Base-by-base conservation (phyloP, 805 yeast genomes). In the Ogataea paraovalis region DNA sequence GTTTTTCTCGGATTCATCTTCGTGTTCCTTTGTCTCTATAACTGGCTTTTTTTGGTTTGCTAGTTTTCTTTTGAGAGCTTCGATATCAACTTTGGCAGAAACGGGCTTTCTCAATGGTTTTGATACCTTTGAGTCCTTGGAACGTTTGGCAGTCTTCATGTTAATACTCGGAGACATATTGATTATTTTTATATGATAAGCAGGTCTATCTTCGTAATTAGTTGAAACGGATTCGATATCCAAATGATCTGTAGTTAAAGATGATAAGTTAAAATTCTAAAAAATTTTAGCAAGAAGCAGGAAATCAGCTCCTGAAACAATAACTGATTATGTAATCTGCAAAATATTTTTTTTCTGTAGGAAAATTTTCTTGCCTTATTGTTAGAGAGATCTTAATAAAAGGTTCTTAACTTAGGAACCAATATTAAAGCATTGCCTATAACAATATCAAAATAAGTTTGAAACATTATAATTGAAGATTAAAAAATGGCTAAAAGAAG, bases 401-500 rank as follows among this genome's bases (percentile, higher is more conserved):
- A 25, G 9, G n/a, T n/a, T n/a, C n/a, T n/a, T n/a, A n/a, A n/a
- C n/a, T n/a, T n/a, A n/a, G n/a, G n/a, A n/a, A n/a, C n/a, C n/a
- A n/a, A n/a, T n/a, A n/a, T n/a, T n/a, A n/a, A n/a, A n/a, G n/a
- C n/a, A n/a, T n/a, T n/a, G n/a, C n/a, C n/a, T n/a, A n/a, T n/a
- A n/a, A n/a, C n/a, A n/a, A n/a, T n/a, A n/a, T n/a, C n/a, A n/a
- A n/a, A n/a, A n/a, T n/a, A n/a, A n/a, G n/a, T n/a, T n/a, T n/a
- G n/a, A n/a, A n/a, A 25, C 10, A 25, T 25, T 30, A 30, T 14
- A 30, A 14, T 7, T 7, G 12, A 30, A 30, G 14, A 16, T 13
- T 13, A 16, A 27, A 50, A 19, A 33, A 64, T 64, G 68, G 68
- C 65, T 8, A 62, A 56, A 37, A 66, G 70, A 65, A 67, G 71